These are phyloP conservation scores for Gaultheria prostrata DNA, from an alignment of 148 eudicot species.

Conservation along the genomic window DNA sequence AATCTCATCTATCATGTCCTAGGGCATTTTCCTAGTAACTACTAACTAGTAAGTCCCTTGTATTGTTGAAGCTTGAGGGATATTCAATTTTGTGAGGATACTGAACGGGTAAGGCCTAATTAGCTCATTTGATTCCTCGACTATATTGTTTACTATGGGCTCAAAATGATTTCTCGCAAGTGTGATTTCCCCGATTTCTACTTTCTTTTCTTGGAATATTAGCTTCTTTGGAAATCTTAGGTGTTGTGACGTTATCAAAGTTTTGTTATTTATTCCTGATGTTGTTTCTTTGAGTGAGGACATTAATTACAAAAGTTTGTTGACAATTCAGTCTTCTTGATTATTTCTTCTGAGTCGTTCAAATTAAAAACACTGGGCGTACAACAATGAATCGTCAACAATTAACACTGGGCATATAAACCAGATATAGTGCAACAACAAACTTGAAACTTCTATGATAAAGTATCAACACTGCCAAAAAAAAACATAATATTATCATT, in stretches of 20 bases:
- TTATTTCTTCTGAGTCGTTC: background rate
- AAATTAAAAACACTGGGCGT: background rate
- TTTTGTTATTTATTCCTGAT: background rate
- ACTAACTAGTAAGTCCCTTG: background rate
- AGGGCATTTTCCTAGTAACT: background rate
- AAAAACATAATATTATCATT: background rate
- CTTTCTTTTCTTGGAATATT: background rate
- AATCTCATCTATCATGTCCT: background rate
- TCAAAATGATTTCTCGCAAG: background rate
- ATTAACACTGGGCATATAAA: background rate
- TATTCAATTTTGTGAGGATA: background rate
- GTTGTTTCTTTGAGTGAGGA: background rate
- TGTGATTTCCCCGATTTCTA: background rate
- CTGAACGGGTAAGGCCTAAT: background rate
- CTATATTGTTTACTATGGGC: background rate
- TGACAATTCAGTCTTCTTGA: background rate
- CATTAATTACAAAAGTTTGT: background rate
- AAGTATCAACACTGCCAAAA: slow-evolving; percentile 1
- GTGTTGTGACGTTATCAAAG: background rate
- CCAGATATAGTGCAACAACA: background rate
- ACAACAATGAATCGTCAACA: background rate
- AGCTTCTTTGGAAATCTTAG: background rate
- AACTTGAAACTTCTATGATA: background rate
- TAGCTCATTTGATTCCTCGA: background rate
- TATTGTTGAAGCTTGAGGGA: background rate